Conservation (phyloP, 2,329 filamentous ascomycete species). For the Alternaria gansuensis region DNA sequence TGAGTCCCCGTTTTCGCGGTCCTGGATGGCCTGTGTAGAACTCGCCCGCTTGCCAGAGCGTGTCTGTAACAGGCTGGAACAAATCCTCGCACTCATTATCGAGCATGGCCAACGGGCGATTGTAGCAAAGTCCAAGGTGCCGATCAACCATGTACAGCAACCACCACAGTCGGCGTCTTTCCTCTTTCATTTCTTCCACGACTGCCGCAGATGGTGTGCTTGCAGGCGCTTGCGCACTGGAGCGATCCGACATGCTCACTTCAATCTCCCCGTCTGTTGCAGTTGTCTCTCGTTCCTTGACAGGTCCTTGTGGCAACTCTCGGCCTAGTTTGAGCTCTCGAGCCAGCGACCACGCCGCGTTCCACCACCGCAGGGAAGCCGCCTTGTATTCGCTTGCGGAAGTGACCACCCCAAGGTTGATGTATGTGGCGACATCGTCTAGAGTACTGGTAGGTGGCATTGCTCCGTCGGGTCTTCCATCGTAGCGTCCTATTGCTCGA, state of each 20-base stretch:
- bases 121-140: conserved; percentile 89
- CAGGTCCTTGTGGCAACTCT: conserved; percentile 72
- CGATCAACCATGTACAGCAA: conserved; percentile 84
- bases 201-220: conserved; percentile 48
- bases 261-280: conserved; percentile 53
- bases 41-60: conserved; percentile 83
- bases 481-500: conserved; percentile 64
- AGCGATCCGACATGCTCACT: conserved; percentile 44
- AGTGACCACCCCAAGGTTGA: conserved; percentile 88
- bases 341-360: conserved; percentile 88
- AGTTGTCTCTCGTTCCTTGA: conserved; percentile 43
- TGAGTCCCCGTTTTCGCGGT: conserved; percentile 67
- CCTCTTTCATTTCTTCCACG: conserved; percentile 70
- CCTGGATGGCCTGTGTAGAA: conserved; percentile 64
- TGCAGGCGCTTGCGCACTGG: conserved; percentile 38
- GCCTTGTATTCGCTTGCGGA: conserved; percentile 87
- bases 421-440: conserved; percentile 90
- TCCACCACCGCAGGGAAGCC: conserved; percentile 92
- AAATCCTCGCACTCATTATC: conserved; percentile 83
- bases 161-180: conserved; percentile 92
- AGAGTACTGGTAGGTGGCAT: conserved; percentile 68
- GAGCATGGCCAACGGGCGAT: conserved; percentile 83
- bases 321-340: conserved; percentile 87
- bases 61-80: conserved; percentile 85
- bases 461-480: conserved; percentile 59